Evolutionary conservation across 2,329 filamentous ascomycete genomes (phyloP), one percentile per base, ranked within the genome.

Genomic region (Didymella exigua): DNA sequence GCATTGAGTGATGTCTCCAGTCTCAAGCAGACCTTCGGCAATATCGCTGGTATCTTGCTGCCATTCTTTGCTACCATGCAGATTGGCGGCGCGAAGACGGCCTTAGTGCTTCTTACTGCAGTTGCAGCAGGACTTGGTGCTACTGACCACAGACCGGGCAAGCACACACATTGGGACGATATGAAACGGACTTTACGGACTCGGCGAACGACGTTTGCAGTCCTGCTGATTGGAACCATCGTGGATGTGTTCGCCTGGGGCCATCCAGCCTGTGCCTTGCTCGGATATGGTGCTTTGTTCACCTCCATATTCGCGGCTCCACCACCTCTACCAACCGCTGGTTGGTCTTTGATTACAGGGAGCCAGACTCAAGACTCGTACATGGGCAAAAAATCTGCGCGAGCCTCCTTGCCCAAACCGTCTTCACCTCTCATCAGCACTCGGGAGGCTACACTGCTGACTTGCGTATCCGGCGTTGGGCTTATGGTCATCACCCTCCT

Each of bases 31-130:
- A 67, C 74, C 16, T 44, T 73, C 14, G 61, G 69, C 16, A 77
- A 74, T 44, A 63, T 75, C n/a, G 52, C 76, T 26, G 75, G 78
- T 16, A 65, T 83, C 19, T 70, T 77, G 3, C 63, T 86, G 26
- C 84, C 84, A 0, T 82, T 84, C 62, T 86, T 84, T 64, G 81
- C 84, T 8, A 70, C 81, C 0, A 75, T 84, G 58, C 79, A 84
- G 52, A 68, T 86, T 11, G 84, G 83, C 8, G 82, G 81, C 11
- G 77, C 80, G 52, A 74, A 81, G 48, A 79, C 81, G n/a, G 81
- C 81, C 10, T 70, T 85, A n/a, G 59, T 80, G 2, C 59, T 86
- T 24, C 70, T 85, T 37, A 68, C 79, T 29, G 77, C 79, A 7
- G 60, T 77, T 2, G 76, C 80, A 7, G 77, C 79, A 13, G 80